Evolutionary conservation across 768 basidiomycete genomes (phyloP).

Genomic region (Rhodotorula paludigena): DNA sequence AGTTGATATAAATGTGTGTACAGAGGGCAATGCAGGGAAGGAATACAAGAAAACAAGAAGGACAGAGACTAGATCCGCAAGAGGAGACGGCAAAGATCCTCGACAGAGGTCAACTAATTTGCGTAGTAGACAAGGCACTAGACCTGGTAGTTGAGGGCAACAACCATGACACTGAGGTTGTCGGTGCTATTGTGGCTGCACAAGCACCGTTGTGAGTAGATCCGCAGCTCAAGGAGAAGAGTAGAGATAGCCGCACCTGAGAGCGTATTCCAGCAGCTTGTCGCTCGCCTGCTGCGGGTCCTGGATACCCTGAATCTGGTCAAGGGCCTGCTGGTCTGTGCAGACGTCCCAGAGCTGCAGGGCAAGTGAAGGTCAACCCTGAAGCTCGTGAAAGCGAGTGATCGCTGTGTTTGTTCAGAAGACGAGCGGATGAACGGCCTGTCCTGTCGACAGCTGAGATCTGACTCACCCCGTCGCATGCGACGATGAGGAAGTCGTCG

Average conservation of each 20-base stretch:
- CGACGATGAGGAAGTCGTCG: constrained; percentile 90
- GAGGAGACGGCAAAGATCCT: not conserved
- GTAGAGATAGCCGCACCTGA: constrained; percentile 49
- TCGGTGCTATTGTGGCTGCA: constrained; percentile 74
- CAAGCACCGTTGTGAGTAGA: not conserved
- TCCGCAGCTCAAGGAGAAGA: not conserved
- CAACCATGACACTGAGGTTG: constrained; percentile 85
- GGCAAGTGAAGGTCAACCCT: not conserved
- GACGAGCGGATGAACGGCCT: not conserved
- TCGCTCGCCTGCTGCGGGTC: constrained; percentile 80
- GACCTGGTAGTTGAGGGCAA: constrained; percentile 45
- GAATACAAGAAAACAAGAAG: too few relatives aligned
- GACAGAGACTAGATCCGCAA: too few relatives aligned
- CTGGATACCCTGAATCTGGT: constrained; percentile 62
- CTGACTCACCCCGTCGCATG: constrained; percentile 95
- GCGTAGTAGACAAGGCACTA: not conserved
- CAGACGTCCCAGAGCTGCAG: constrained; percentile 90
- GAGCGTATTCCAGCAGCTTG: constrained; percentile 71
- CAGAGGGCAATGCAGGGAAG: too few relatives aligned
- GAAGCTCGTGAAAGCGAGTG: too few relatives aligned
- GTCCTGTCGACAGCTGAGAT: too few relatives aligned
- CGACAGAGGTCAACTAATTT: not conserved
- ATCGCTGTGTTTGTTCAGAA: too few relatives aligned
- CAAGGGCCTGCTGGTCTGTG: constrained; percentile 83
- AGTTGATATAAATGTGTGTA: too few relatives aligned